Percentiles rank a stretch among this genome's conserved stretches.
phyloP scores from a whole-genome alignment of 495 filamentous ascomycete species.

The Hyaloscypha variabilis region DNA sequence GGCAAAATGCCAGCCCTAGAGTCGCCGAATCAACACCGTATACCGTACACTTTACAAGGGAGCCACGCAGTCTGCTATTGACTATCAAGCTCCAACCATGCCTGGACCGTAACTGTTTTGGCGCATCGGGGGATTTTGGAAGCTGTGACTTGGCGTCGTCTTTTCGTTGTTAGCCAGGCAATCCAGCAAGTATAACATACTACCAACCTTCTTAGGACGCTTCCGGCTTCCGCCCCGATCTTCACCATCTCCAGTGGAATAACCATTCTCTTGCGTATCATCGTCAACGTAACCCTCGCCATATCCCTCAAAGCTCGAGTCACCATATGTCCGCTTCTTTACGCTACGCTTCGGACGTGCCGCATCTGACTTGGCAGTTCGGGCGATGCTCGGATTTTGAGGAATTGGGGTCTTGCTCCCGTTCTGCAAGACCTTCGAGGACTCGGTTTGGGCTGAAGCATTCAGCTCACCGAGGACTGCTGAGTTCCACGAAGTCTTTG shows the following conservation, averaged over 20 bases:
- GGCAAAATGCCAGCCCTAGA: neutral
- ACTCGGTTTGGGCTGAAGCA: slow-evolving; percentile 36
- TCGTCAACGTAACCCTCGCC: slow-evolving; percentile 56
- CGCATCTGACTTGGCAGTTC: slow-evolving; percentile 29
- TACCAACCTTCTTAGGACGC: slow-evolving; percentile 57
- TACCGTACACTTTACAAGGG: neutral
- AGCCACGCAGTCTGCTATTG: neutral
- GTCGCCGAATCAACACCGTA: neutral
- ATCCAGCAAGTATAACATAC: slow-evolving; percentile 9
- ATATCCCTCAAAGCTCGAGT: slow-evolving; percentile 60
- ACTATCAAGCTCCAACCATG: slow-evolving; percentile 40
- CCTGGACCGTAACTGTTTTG: slow-evolving; percentile 44
- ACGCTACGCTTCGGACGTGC: slow-evolving; percentile 43
- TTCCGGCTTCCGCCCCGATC: slow-evolving; percentile 48
- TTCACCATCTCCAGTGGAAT: slow-evolving; percentile 55
- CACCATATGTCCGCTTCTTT: slow-evolving; percentile 56
- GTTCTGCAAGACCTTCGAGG: slow-evolving; percentile 28
- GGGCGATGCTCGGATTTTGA: slow-evolving; percentile 15
- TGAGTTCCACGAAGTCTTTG: slow-evolving; percentile 49
- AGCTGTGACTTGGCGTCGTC: slow-evolving; percentile 19
- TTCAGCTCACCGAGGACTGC: slow-evolving; percentile 55
- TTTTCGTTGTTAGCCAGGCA: slow-evolving; percentile 24
- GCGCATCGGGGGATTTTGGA: slow-evolving; percentile 31
- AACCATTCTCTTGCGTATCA: slow-evolving; percentile 47
- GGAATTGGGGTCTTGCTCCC: slow-evolving; percentile 20